Evolutionary conservation across 2,329 filamentous ascomycete species (phyloP).

Genomic region (Aspergillus neoniger): DNA sequence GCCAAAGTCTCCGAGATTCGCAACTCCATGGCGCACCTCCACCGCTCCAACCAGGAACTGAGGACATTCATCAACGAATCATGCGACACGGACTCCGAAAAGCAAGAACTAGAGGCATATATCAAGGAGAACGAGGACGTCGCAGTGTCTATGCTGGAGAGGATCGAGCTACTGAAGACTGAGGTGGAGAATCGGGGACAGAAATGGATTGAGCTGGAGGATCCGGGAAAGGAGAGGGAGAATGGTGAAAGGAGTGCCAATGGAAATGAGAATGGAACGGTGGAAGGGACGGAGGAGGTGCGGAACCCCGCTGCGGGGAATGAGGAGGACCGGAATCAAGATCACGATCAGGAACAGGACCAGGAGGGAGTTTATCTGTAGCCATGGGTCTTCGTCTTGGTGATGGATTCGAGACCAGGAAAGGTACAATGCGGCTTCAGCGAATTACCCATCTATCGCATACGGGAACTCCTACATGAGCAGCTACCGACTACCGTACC

Average conservation of each 20-base stretch:
- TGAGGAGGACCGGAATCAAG: not conserved
- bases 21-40: slow-evolving; percentile 62
- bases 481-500: not conserved
- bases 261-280: slow-evolving; percentile 24
- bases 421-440: not conserved
- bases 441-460: too few relatives aligned
- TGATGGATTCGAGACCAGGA: slow-evolving; percentile 16
- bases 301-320: slow-evolving; percentile 5
- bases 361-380: slow-evolving; percentile 34
- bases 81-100: slow-evolving; percentile 54
- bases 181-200: slow-evolving; percentile 58
- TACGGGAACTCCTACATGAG: too few relatives aligned
- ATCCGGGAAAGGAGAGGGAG: slow-evolving; percentile 14
- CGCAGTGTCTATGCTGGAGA: slow-evolving; percentile 56
- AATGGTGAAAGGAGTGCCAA: slow-evolving; percentile 2
- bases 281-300: not conserved
- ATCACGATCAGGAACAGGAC: slow-evolving; percentile 12
- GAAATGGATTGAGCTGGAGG: slow-evolving; percentile 49
- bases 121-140: slow-evolving; percentile 61
- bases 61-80: slow-evolving; percentile 51
- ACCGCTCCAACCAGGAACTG: slow-evolving; percentile 59
- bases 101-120: slow-evolving; percentile 36
- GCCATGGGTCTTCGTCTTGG: too few relatives aligned
- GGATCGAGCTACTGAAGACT: slow-evolving; percentile 54
- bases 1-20: slow-evolving; percentile 62